Base-by-base conservation (phyloP, 2,329 filamentous ascomycete species). In the Mollisia scopiformis region DNA sequence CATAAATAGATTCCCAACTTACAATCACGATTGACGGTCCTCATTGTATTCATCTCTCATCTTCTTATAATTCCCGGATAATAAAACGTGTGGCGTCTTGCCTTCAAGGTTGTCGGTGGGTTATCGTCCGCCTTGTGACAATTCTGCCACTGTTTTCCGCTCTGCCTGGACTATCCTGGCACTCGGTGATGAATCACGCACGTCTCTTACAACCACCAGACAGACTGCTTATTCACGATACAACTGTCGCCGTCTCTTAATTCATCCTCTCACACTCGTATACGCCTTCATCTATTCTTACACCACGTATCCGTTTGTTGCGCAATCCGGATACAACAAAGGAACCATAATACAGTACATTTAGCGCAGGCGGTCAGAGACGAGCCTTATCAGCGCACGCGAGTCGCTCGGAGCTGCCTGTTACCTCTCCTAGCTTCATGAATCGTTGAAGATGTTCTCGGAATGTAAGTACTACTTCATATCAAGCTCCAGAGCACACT, bases 391-490 rank as follows among this genome's bases (percentile, higher is more conserved):
- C 54, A 50, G 56, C 33, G 53, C 53, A 47, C 51, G 27, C 41
- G 54, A 56, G 25, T 27, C 16, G 21, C 46, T 23, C 51, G 35
- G 30, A 62, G 52, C 60, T 63, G 55, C 51, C 33, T 33, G 8
- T 43, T 31, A 10, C 19, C 39, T 58, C n/a, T n/a, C 53, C 52
- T 33, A 52, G 55, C 50, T 54, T 55, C 52, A 62, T 49, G 55
- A 46, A 49, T 46, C 39, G 43, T 33, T 31, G 57, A 70, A 66
- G 59, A 74, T 74, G 72, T 74, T 74, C 63, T 74, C 72, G 43
- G 72, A 74, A 68, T 74, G 72, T 72, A 58, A 69, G 72, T 64
- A 56, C 2, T 10, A 27, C 51, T 3, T 35, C 37, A 21, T 30
- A 23, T 31, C 46, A 27, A 25, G 39, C 41, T 35, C 13, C 27